Evolutionary conservation across 805 yeast genomes (phyloP), one percentile per base, ranked within the genome.

Genomic region (Candida argentea): DNA sequence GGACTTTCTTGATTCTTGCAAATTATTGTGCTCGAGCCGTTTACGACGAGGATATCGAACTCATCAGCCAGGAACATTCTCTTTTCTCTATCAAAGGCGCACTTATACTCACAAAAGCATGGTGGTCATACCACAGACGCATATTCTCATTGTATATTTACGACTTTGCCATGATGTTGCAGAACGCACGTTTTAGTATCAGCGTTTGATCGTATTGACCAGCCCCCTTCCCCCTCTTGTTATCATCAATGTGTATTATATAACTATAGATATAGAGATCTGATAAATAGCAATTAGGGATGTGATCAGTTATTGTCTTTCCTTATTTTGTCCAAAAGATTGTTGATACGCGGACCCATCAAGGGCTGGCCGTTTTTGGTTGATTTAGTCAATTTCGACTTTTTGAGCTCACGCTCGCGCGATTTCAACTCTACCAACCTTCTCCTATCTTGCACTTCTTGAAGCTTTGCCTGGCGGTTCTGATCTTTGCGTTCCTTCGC

Each of bases 1-100:
- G 95, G 27, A 81, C 94, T 0, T 89, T 91, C 40, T 56, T 87
- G 39, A 84, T 91, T 24, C 68, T 91, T 79, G 91, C 95, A 2
- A 71, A 73, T 18, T 89, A 91, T 50, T 91, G 97, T 58, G 87
- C 96, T 0, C 57, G 60, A 14, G 73, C 85, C 0, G 89, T 84
- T 1, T 82, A 73, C 42, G 65, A 65, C n/a, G 94, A 84, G 43
- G 67, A 70, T 3, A 46, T 53, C 12, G 83, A 76, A 33, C 30
- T 32, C 6, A 50, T 57, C 5, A 27, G 44, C 15, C 20, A 27
- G 5, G 13, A 16, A 18, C 44, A 42, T 28, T 19, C 30, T 16
- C 38, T 35, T 19, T 48, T 32, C 34, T 48, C 57, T 4, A 20
- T 43, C 20, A 22, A 26, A 7, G 38, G 54, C 38, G 11, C 50